phyloP scores from a whole-genome alignment of 2,329 filamentous ascomycete genomes.

The Rhytidhysteron rufulum region DNA sequence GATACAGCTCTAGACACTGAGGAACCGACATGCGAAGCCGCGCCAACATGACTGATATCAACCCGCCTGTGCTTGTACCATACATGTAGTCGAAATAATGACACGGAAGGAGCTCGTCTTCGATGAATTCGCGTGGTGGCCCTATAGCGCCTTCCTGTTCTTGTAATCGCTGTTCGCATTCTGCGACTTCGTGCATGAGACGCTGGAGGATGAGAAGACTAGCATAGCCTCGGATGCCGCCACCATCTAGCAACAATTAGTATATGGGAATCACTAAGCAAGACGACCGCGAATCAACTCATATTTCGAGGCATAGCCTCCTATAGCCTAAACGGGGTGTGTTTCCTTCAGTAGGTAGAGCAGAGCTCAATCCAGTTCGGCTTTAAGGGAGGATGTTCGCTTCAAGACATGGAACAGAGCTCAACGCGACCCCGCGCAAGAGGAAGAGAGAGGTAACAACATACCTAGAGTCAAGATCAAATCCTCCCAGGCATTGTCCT shows the following conservation, averaged over 20 bases:
- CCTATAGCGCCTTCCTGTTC: conserved; percentile 39
- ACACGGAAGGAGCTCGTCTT: conserved; percentile 45
- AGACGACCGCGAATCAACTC: too few relatives aligned
- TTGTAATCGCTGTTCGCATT: conserved; percentile 42
- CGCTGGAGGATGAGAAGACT: conserved; percentile 47
- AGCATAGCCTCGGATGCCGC: conserved; percentile 50
- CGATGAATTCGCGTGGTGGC: conserved; percentile 28
- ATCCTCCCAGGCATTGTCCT: conserved; percentile 46
- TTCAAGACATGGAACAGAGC: too few relatives aligned
- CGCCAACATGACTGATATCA: conserved; percentile 50
- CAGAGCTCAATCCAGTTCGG: too few relatives aligned
- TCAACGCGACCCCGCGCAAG: too few relatives aligned
- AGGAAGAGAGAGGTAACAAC: too few relatives aligned
- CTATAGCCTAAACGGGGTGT: too few relatives aligned
- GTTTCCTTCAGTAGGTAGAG: too few relatives aligned
- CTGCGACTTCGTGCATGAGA: conserved; percentile 47
- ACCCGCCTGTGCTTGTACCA: conserved; percentile 50
- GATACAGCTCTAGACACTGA: conserved; percentile 46
- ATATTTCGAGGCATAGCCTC: too few relatives aligned
- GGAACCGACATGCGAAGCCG: conserved; percentile 48
- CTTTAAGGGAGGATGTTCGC: not conserved
- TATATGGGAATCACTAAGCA: conserved; percentile 1
- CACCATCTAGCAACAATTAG: conserved; percentile 36
- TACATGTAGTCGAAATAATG: conserved; percentile 55
- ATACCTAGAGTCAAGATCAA: conserved; percentile 44